Conservation (phyloP, 768 basidiomycete genomes). For the Trametopsis cervina region DNA sequence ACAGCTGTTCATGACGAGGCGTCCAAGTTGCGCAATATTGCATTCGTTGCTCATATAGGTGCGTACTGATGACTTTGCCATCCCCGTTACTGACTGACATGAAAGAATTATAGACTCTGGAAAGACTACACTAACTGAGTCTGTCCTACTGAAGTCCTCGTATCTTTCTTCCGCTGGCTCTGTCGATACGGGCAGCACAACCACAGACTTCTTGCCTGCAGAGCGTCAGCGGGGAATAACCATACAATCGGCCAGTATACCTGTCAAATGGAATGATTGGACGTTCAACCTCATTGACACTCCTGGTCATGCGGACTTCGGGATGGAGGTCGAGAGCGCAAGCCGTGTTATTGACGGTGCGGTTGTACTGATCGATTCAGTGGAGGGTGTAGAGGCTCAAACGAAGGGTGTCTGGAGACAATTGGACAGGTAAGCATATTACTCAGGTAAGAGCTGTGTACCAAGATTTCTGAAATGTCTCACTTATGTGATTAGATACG, state of each 20-base stretch:
- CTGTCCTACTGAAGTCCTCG: constrained; percentile 68
- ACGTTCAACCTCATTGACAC: constrained; percentile 86
- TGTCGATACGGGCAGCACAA: constrained; percentile 87
- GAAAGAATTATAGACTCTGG: constrained; percentile 60
- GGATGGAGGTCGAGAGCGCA: constrained; percentile 95
- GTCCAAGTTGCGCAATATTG: constrained; percentile 62
- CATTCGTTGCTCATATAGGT: constrained; percentile 89
- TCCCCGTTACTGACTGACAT: neutral
- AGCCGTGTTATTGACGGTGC: constrained; percentile 88
- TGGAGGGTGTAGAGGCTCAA: constrained; percentile 88
- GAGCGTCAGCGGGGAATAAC: constrained; percentile 90
- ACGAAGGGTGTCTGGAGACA: constrained; percentile 88
- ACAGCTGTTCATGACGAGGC: constrained; percentile 26
- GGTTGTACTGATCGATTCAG: constrained; percentile 82
- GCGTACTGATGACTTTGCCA: constrained; percentile 13
- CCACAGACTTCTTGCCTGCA: constrained; percentile 83
- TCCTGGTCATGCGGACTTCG: constrained; percentile 90
- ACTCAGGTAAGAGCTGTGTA: constrained; percentile 25
- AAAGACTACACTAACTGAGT: constrained; percentile 86
- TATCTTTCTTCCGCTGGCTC: constrained; percentile 72
- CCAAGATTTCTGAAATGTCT: neutral
- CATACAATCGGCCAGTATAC: constrained; percentile 88
- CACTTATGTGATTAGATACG: constrained; percentile 49
- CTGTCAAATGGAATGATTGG: constrained; percentile 80
- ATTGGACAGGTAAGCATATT: constrained; percentile 62